Evolutionary conservation across 345 rosid species (phyloP), one percentile per base, ranked within the genome.

Genomic region (Luvunga scandens): DNA sequence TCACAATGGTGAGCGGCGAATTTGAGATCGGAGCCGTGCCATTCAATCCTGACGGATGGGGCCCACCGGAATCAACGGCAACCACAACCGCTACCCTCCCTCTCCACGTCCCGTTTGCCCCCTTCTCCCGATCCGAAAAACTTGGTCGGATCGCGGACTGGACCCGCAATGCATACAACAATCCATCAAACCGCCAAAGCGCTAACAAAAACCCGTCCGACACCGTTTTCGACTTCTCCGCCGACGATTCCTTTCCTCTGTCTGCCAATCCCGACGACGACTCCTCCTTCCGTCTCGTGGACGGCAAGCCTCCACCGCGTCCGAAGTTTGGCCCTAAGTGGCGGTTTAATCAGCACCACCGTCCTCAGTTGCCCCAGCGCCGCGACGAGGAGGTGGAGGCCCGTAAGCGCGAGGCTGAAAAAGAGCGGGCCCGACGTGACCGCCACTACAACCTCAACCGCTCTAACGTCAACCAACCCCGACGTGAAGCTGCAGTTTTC

Each of bases 331-430:
- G 97, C 21, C 99, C 99, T 0, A 91, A 86, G 74, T 92, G 98
- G 97, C 88, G 99, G 34, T 91, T 89, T 81, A 89, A 94, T 74
- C 94, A 88, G 75, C 88, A 87, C 66, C 84, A 88, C 81, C 86
- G 97, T 0, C 79, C 85, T 2, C 98, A 96, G 84, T 94, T 96
- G 2, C 99, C 98, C 3, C 99, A 94, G 77, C 94, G 98, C 14
- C 91, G 97, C 0, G 99, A 96, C 21, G 98, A 96, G 85, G 99
- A 96, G 78, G 99, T 96, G 3, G 98, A 94, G 83, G 93, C 97
- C 2, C 76, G 82, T 36, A 96, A 92, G 77, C 91, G 95, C 18
- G 98, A 96, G 74, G 97, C 94, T 5, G 99, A 96, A 91, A 94
- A 90, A 84, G 99, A 92, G 64, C 87, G 99, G 3, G 95, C 97